Evolutionary conservation across 1,284 basidiomycete species (phyloP), one percentile per base, ranked within the genome.

Genomic region (Rhodofomes roseus): DNA sequence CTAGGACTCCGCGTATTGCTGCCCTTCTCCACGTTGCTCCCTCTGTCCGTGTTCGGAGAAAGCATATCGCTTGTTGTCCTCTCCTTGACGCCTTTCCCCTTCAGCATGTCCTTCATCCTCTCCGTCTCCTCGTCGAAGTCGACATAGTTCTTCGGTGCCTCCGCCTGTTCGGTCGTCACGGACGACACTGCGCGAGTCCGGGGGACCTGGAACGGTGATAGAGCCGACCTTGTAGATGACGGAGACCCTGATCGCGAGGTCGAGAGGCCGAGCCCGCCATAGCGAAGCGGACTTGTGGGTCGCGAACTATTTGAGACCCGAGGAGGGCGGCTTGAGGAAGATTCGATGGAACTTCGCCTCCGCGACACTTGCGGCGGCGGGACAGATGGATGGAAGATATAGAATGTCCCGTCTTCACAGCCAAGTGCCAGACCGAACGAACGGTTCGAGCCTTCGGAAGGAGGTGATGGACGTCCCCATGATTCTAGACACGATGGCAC

Each of bases 71-170:
- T 64, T 29, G 74, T 62, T 36, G 66, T 44, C 56, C 74, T 78
- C 50, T 82, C 80, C 64, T 77, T 81, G 20, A 74, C 75, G 27
- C 73, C 70, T 53, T 73, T 80, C 23, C 81, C 82, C 66, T 84
- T 85, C 31, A 92, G 71, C 70, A 92, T 77, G 40, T 83, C 86
- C 67, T 89, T 90, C 62, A 92, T 77, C 64, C 84, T 85, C 58
- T 84, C 86, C 5, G 86, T 79, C 68, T 92, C 90, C 44, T 90
- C 87, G 3, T 92, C 90, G 59, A 85, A 90, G 66, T 92, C 90
- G 2, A 92, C 85, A 65, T 81, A 86, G 65, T 85, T 89, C 73
- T 84, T 90, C 0, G 88, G 84, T 1, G 87, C 88, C 69, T 89
- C 85, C 0, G 81, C 87, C 62, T 81, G 81, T 63, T 90, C 86